A percentile compares a stretch with the other conserved stretches of the same genome.
Conservation (phyloP, 2,329 filamentous ascomycete genomes). For the Teratosphaeria zuluensis region DNA sequence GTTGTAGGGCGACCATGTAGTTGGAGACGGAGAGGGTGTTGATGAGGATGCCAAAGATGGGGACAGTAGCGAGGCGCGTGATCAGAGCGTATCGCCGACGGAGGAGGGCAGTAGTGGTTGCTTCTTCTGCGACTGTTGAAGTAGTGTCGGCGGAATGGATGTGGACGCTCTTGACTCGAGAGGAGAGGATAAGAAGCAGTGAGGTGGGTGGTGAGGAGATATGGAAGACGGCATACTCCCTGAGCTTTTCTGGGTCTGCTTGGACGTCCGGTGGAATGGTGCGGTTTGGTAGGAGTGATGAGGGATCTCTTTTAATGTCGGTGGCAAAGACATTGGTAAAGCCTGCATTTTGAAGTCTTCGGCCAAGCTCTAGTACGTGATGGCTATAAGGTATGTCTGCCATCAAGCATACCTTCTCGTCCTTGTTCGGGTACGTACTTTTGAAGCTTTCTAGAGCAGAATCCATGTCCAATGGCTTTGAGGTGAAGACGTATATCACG, state of each 20-base stretch:
- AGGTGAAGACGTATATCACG: slow-evolving; percentile 84
- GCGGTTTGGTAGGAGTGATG: slow-evolving; percentile 75
- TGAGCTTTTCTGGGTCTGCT: slow-evolving; percentile 41
- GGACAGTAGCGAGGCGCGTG: slow-evolving; percentile 66
- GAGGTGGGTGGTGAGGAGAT: slow-evolving; percentile 71
- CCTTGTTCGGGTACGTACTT: slow-evolving; percentile 55
- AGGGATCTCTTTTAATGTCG: slow-evolving; percentile 65
- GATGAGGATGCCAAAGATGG: slow-evolving; percentile 87
- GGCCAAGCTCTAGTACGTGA: slow-evolving; percentile 54
- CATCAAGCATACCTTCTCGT: slow-evolving; percentile 64
- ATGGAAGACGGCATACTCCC: slow-evolving; percentile 70
- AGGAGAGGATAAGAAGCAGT: slow-evolving; percentile 77
- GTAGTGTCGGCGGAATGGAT: slow-evolving; percentile 53
- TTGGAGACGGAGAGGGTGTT: slow-evolving; percentile 91
- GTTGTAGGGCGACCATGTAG: slow-evolving; percentile 70
- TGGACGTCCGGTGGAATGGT: slow-evolving; percentile 48
- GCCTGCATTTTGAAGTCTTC: slow-evolving; percentile 49
- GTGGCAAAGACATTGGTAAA: slow-evolving; percentile 64
- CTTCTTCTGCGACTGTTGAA: slow-evolving; percentile 40
- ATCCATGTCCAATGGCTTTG: slow-evolving; percentile 55
- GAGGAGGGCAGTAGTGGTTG: slow-evolving; percentile 50
- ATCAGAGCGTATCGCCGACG: slow-evolving; percentile 82
- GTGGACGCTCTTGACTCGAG: slow-evolving; percentile 66
- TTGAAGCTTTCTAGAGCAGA: slow-evolving; percentile 53
- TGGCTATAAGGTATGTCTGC: slow-evolving; percentile 81